These are phyloP conservation scores for Paratinospora sagittata DNA, from an alignment of 164 flowering plant species.

Conservation along the genomic window DNA sequence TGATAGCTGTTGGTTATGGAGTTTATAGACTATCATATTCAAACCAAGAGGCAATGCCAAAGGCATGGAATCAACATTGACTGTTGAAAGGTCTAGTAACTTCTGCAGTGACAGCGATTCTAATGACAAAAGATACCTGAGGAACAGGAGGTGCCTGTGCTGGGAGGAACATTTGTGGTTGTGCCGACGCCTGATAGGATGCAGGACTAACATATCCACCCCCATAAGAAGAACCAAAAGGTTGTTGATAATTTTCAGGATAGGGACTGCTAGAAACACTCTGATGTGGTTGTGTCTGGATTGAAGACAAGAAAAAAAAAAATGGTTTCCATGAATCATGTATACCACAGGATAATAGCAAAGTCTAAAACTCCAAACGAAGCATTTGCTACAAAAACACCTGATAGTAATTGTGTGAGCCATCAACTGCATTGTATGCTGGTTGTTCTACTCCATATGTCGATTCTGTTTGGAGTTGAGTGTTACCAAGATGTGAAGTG, in stretches of 20 bases:
- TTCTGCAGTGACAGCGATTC: too few relatives aligned
- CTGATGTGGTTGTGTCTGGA: slow-evolving; percentile 39
- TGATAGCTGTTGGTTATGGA: too few relatives aligned
- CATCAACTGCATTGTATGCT: slow-evolving; percentile 23
- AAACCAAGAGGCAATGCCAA: too few relatives aligned
- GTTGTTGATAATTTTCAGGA: slow-evolving; percentile 51
- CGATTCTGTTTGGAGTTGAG: slow-evolving; percentile 31
- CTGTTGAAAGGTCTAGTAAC: too few relatives aligned
- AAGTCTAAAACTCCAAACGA: too few relatives aligned
- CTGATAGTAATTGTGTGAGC: slow-evolving; percentile 56
- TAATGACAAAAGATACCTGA: slow-evolving; percentile 30
- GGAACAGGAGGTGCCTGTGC: slow-evolving; percentile 43
- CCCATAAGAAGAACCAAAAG: slow-evolving; percentile 29
- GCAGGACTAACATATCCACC: slow-evolving; percentile 44
- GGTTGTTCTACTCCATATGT: slow-evolving; percentile 36
- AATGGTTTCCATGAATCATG: too few relatives aligned
- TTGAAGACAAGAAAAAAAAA: background rate
- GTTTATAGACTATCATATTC: too few relatives aligned
- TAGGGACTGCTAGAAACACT: slow-evolving; percentile 44
- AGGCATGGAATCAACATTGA: too few relatives aligned
- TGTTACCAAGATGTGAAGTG: slow-evolving; percentile 26
- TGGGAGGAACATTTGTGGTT: slow-evolving; percentile 58
- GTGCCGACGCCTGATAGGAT: slow-evolving; percentile 45
- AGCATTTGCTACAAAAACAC: slow-evolving; percentile 22
- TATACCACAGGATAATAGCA: too few relatives aligned